Evolutionary conservation across 495 filamentous ascomycete genomes (phyloP), one percentile per base, ranked within the genome.

Genomic region (Talaromyces thailandensis): DNA sequence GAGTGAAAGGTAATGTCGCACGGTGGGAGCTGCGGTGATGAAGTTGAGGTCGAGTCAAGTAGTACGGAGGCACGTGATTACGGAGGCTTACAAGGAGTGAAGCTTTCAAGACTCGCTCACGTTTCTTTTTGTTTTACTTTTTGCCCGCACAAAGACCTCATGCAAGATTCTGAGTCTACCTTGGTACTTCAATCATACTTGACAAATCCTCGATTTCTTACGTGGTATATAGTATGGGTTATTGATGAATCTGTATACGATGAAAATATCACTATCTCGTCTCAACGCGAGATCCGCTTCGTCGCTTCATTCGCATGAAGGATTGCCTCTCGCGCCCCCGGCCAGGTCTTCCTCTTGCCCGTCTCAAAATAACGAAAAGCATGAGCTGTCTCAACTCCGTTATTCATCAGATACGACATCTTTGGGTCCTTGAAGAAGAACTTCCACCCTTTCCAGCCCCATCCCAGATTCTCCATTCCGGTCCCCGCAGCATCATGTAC

Each of bases 381-480:
- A 63, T 73, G 69, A 9, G 73, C 68, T 28, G 72, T 75, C 56
- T 73, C 69, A 5, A 72, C 64, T 0, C 72, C 73, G 58, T 74
- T 40, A 29, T 68, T 70, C 69, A 74, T 69, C 59, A 73, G 43
- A 31, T 67, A 62, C 18, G 67, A 75, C 67, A 76, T 68, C 62
- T 66, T 67, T 64, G 48, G 63, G 70, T 73, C 52, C 61, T 37
- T 63, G 62, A 68, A 71, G 14, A 71, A 76, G 53, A 75, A 73
- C 61, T 64, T 68, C 74, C 55, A 56, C 52, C 52, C 52, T 56
- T 68, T 65, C 68, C 64, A 72, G 3, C 69, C 68, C 69, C 68
- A 75, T 24, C 71, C 71, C 5, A 76, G 63, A 29, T 69, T 73
- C 62, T 76, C 72, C 69, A 76, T 67, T 24, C 73, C 72, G 23